Evolutionary conservation across 768 basidiomycete species (phyloP).

Genomic region (Collybiopsis confluens): DNA sequence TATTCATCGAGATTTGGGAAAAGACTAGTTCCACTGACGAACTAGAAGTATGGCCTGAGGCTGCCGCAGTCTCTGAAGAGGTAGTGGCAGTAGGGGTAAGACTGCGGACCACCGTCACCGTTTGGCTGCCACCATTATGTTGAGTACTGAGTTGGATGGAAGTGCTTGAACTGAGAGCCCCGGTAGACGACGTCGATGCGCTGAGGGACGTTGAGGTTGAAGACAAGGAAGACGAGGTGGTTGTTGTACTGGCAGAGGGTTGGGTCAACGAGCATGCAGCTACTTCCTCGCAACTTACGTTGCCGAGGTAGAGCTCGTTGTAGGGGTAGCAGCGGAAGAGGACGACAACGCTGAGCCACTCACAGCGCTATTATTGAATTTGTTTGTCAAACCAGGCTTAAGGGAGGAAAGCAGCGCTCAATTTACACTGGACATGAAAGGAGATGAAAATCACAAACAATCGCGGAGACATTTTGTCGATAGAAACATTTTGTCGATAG

Average conservation of each 20-base stretch:
- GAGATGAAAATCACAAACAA: too few species aligned
- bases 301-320: background rate
- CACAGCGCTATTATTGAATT: too few species aligned
- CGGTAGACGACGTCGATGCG: background rate
- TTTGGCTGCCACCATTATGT: background rate
- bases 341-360: background rate
- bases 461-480: too few species aligned
- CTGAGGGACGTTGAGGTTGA: background rate
- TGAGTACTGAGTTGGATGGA: conserved; percentile 3
- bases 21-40: background rate
- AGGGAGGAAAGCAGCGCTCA: too few species aligned
- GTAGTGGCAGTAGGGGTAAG: background rate
- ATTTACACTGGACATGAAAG: too few species aligned
- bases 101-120: conserved; percentile 1
- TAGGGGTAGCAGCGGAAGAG: background rate
- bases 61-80: background rate
- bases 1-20: background rate
- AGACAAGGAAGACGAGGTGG: background rate
- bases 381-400: too few species aligned
- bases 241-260: background rate
- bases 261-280: too few species aligned
- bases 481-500: too few species aligned
- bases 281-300: too few species aligned
- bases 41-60: background rate
- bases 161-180: background rate